Base-by-base conservation (phyloP, 305 asterid species). In the Fraxinus sp. region DNA sequence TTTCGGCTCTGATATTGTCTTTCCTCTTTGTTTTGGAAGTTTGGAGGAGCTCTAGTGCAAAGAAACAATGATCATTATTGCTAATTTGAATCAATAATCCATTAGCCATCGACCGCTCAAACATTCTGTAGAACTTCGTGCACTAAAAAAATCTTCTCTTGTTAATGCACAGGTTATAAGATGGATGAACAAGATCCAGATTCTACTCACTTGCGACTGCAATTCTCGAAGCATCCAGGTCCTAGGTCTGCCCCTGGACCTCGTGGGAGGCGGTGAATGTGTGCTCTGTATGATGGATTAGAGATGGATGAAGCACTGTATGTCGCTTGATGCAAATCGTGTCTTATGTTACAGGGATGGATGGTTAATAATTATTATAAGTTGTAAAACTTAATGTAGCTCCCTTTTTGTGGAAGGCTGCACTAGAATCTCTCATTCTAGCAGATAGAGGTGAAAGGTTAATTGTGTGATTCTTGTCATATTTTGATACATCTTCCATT, bases 151-250 rank as follows among this genome's bases (percentile, higher is more conserved):
- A 32, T 36, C 30, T 3, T 39, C n/a, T 20, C 39, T 3, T 37
- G 49, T 57, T 7, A 13, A 20, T 18, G 73, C 49, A n/a, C 93
- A 89, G 93, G 92, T 81, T 90, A 90, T 82, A 87, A 83, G 85
- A 81, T 90, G 88, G 93, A 90, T 75, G 93, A 90, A 71, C 84
- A 83, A 43, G 93, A 90, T 18, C 83, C 86, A 0, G 85, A 87
- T 20, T 87, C 93, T 18, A 82, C 91, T 28, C 72, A 79, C 77
- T 78, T 90, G 85, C 85, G 92, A 76, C 81, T 90, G 73, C 92
- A 89, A 71, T 90, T 90, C 82, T 90, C 93, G 14, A 90, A 83
- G 87, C 80, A 83, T 68, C 93, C 90, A 10, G 93, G 91, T 80
- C 89, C 90, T 7, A 84, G 89, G 78, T 79, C 89, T 57, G 86